Evolutionary conservation across 805 yeast genomes (phyloP).

Genomic region (Starmerella floris): DNA sequence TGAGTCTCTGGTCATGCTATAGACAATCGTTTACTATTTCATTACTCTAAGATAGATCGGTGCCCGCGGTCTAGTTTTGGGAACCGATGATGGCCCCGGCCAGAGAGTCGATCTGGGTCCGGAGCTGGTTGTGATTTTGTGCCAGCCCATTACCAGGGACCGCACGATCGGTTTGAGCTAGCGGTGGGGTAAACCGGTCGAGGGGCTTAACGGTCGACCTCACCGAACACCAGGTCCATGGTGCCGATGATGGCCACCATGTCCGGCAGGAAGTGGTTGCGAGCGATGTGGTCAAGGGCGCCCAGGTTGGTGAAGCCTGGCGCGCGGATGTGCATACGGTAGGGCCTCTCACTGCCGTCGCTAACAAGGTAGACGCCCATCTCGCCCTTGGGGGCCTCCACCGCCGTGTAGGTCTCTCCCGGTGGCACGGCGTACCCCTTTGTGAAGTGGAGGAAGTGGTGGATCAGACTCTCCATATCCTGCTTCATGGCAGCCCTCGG

Average conservation of each 20-base stretch:
- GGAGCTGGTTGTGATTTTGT: no score
- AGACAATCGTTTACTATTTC: background rate
- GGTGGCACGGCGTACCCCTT: conserved; percentile 82
- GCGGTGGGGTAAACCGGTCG: background rate
- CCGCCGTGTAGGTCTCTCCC: conserved; percentile 83
- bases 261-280: conserved; percentile 80
- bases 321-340: conserved; percentile 86
- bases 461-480: conserved; percentile 85
- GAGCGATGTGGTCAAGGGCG: conserved; percentile 73
- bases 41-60: no score
- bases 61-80: no score
- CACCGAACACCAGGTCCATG: conserved; percentile 90
- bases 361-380: conserved; percentile 83
- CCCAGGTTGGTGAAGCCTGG: conserved; percentile 87
- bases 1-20: no score
- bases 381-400: conserved; percentile 92
- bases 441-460: conserved; percentile 75
- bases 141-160: no score
- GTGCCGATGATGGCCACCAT: conserved; percentile 91
- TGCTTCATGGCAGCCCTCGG: conserved; percentile 72
- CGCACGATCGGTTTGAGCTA: no score
- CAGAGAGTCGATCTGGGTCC: no score
- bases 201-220: conserved; percentile 61
- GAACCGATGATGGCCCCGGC: no score
- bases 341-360: conserved; percentile 83